phyloP scores from a whole-genome alignment of 169 alveolate genomes.

The Ichthyophthirius multifiliis region DNA sequence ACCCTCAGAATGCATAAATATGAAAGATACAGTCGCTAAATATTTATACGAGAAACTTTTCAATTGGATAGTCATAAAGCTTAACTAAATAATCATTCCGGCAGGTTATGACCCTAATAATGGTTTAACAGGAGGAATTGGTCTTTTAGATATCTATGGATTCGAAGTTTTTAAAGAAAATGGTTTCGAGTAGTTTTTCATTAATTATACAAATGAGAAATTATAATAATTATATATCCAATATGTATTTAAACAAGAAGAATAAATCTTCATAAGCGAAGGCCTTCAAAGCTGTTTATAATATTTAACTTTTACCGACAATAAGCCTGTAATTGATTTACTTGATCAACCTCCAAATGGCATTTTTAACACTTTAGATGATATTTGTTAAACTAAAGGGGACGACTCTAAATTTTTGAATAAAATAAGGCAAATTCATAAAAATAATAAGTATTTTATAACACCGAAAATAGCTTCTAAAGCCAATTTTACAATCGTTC shows the following conservation, averaged over 20 bases:
- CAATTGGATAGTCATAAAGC: constrained; percentile 41
- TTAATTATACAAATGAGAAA: constrained; percentile 97
- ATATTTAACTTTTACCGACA: constrained; percentile 96
- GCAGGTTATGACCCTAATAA: not conserved
- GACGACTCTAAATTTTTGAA: constrained; percentile 21
- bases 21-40: constrained; percentile 57
- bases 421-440: constrained; percentile 27
- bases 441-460: constrained; percentile 11
- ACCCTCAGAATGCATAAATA: constrained; percentile 28
- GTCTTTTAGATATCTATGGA: constrained; percentile 97
- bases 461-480: constrained; percentile 34
- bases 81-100: constrained; percentile 42
- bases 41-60: constrained; percentile 55
- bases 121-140: constrained; percentile 65
- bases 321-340: constrained; percentile 93
- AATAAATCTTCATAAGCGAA: constrained; percentile 87
- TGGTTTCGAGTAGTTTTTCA: constrained; percentile 96
- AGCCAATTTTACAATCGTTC: constrained; percentile 62
- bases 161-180: constrained; percentile 96
- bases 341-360: constrained; percentile 78
- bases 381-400: constrained; percentile 22
- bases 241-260: constrained; percentile 94
- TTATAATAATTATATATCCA: constrained; percentile 91
- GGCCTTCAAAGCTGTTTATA: constrained; percentile 88
- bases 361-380: constrained; percentile 38